Base-by-base conservation (phyloP, 2,329 filamentous ascomycete genomes). In the Knufia petricola region DNA sequence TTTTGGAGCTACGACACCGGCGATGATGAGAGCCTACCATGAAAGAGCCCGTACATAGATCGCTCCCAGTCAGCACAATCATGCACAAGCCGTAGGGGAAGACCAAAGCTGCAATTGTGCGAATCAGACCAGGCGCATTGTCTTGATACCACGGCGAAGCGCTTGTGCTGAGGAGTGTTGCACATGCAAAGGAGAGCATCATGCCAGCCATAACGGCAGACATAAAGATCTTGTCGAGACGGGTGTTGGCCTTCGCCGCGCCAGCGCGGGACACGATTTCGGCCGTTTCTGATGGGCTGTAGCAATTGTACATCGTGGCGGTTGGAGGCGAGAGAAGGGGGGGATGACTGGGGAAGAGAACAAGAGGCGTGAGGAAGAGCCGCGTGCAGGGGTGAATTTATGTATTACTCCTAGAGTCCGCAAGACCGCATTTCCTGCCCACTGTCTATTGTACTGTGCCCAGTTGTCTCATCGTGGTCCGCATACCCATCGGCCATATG, bases 181-280 rank as follows among this genome's bases (percentile, higher is more conserved):
- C 73, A 36, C 69, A 72, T 3, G 70, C 74, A 52, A 79, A 77
- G 1, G 70, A 66, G 1, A 78, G 62, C 4, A 78, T 60, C 48
- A 69, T 69, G 0, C 76, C 76, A 3, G 74, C 74, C 39, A 74
- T 70, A 34, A 77, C 66, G 3, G 70, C 63, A 51, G 70, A 74
- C 39, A 74, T 55, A 54, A 77, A 76, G 34, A 76, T 64, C 53
- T 77, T 77, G 57, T 75, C 70, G 3, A 70, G 61, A 8, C 72
- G 66, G 71, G 73, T 77, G 48, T 72, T 67, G 8, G 72, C 73
- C 58, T 78, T 78, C 46, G 66, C 66, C 21, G 65, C 64, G 3
- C 75, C 76, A n/a, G 70, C 66, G 9, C 72, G 67, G 1, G 69
- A 70, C 49, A 75, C 65, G 13, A 75, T 61, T 61, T 77, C 73